These are phyloP conservation scores for Phylloporus arenicola DNA, from an alignment of 768 basidiomycete species.

Conservation along the genomic window DNA sequence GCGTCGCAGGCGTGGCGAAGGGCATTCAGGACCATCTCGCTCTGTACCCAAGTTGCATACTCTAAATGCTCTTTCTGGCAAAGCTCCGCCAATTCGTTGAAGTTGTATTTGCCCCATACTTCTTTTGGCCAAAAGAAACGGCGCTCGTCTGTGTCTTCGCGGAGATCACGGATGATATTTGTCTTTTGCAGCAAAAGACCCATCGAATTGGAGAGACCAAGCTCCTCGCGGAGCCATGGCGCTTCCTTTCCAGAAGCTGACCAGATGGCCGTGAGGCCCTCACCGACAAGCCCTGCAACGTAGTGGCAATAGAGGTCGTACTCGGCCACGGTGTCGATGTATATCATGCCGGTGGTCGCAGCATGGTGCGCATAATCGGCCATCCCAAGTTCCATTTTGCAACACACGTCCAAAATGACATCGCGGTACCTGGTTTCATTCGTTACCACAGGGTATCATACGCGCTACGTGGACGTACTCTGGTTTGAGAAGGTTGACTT, in stretches of 20 bases:
- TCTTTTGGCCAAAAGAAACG: slow-evolving; percentile 94
- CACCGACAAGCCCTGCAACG: slow-evolving; percentile 95
- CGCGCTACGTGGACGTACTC: slow-evolving; percentile 36
- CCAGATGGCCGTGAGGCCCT: slow-evolving; percentile 88
- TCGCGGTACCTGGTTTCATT: slow-evolving; percentile 51
- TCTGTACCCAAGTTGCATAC: slow-evolving; percentile 75
- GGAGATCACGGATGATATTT: slow-evolving; percentile 94
- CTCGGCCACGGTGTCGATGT: slow-evolving; percentile 71
- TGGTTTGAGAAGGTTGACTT: slow-evolving; percentile 64
- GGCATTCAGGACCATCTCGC: slow-evolving; percentile 85
- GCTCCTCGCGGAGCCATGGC: slow-evolving; percentile 65
- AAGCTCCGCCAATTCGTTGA: slow-evolving; percentile 68
- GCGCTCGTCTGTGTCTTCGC: slow-evolving; percentile 80
- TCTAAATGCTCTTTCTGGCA: slow-evolving; percentile 49
- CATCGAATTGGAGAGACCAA: slow-evolving; percentile 89
- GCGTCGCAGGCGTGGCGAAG: slow-evolving; percentile 79
- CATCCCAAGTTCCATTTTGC: slow-evolving; percentile 93
- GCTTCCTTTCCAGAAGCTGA: slow-evolving; percentile 80
- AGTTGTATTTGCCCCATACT: slow-evolving; percentile 81
- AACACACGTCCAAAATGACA: slow-evolving; percentile 76
- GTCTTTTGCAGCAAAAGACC: slow-evolving; percentile 97
- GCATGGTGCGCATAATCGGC: slow-evolving; percentile 89
- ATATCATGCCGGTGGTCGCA: slow-evolving; percentile 60
- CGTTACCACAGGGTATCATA: slow-evolving; percentile 1
- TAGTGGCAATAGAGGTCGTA: slow-evolving; percentile 99